Conservation (phyloP, 2,329 filamentous ascomycete species). For the Microsporum audouinii region DNA sequence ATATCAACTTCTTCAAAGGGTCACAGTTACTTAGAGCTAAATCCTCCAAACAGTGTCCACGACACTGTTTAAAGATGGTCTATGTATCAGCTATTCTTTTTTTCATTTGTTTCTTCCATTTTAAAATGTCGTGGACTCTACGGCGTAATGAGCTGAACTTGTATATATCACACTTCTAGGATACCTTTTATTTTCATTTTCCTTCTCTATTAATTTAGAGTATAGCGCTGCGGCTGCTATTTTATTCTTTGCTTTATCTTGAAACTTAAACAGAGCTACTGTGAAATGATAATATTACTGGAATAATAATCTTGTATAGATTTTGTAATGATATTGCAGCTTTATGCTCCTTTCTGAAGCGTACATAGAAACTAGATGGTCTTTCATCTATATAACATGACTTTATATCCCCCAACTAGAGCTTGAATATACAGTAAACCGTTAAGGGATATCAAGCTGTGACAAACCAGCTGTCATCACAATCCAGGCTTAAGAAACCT, state of each 20-base stretch:
- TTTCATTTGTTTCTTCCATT: background rate
- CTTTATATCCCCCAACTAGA: background rate
- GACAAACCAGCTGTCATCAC: background rate
- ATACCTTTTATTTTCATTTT: background rate
- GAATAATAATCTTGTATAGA: too few relatives aligned
- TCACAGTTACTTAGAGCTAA: background rate
- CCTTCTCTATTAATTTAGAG: background rate
- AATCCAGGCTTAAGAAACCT: background rate
- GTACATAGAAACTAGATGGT: too few relatives aligned
- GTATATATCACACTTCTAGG: background rate
- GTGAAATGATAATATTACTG: too few relatives aligned
- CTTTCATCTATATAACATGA: background rate
- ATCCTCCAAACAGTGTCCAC: background rate
- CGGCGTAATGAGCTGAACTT: background rate
- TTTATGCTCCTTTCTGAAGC: too few relatives aligned
- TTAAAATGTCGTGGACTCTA: background rate
- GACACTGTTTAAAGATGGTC: background rate
- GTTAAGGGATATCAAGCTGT: background rate
- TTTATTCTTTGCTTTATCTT: background rate
- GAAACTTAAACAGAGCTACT: too few relatives aligned
- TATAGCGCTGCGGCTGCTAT: background rate
- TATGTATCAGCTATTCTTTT: background rate
- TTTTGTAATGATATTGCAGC: too few relatives aligned
- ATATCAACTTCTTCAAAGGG: background rate
- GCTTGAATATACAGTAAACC: background rate